Base-by-base conservation (phyloP, 73 alveolate genomes). In the Effrenium voratum region DNA sequence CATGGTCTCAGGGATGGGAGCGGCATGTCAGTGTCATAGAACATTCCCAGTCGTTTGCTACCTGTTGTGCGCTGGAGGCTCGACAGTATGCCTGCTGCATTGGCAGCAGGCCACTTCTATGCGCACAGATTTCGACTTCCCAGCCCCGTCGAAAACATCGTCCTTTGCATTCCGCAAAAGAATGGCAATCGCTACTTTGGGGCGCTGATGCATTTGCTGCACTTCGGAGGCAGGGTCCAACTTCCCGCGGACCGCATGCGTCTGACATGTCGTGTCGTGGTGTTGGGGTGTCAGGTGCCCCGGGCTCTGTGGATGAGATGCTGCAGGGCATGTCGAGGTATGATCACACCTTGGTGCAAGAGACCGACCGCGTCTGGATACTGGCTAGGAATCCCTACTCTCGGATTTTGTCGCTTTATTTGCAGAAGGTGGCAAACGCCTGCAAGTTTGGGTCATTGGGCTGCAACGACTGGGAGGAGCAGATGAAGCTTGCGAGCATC, bases 361-460 rank as follows among this genome's bases (percentile, higher is more conserved):
- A 36, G 77, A 66, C 77, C 15, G 77, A 66, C 40, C 77, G 77
- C 1, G 43, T 66, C 15, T 66, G 77, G 77, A 66, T 66, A 40
- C 77, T 66, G 40, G 77, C 77, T 5, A 26, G 77, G 36, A 66
- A 66, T 28, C 77, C 77, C 15, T 66, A 66, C 77, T 32, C 43
- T 32, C 77, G 77, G 15, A 40, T 66, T 16, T 5, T 66, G 77
- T 66, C 77, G 22, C 40, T 66, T 1, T 66, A 66, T 32, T 40
- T 66, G 41, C 77, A 66, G 43, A 66, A 66, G 77, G 16, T 66
- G 28, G 77, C 36, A 16, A 40, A 40, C 28, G 43, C n/a, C 40
- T 66, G 77, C 77, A 66, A 66, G n/a, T 66, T 66, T 66, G 77
- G 77, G 43, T 66, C 77, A 16, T 19, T 66, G n/a, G 77, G 77